A percentile compares a stretch with the other conserved stretches of the same genome.
phyloP scores from a whole-genome alignment of 495 filamentous ascomycete genomes.

The Platismatia glauca region DNA sequence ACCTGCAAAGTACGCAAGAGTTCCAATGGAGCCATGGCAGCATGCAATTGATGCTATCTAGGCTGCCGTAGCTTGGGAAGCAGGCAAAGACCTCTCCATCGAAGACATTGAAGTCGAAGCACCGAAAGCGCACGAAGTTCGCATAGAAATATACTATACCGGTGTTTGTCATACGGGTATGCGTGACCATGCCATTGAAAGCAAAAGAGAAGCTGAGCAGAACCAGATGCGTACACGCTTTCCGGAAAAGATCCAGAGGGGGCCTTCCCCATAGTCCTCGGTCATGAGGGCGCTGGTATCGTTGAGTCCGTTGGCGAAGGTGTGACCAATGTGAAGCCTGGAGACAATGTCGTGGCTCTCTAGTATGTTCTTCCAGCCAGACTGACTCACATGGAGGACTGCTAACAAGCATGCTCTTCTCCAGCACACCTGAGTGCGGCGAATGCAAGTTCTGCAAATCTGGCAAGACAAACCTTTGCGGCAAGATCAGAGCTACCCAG shows the following conservation, averaged over 20 bases:
- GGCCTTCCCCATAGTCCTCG: constrained; percentile 91
- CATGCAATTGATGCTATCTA: constrained; percentile 27
- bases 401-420: constrained; percentile 11
- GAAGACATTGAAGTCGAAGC: constrained; percentile 90
- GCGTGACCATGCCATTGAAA: constrained; percentile 12
- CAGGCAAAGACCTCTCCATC: constrained; percentile 75
- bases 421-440: constrained; percentile 85
- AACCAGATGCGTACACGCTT: constrained; percentile 87
- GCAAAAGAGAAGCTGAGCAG: constrained; percentile 10
- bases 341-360: constrained; percentile 88
- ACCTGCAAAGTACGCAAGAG: constrained; percentile 55
- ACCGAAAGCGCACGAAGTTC: constrained; percentile 90
- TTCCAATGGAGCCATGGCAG: constrained; percentile 8
- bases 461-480: constrained; percentile 98
- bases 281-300: constrained; percentile 93
- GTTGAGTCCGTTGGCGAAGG: constrained; percentile 96
- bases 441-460: constrained; percentile 99
- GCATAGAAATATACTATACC: constrained; percentile 92
- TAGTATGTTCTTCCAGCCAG: constrained; percentile 54
- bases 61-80: constrained; percentile 95
- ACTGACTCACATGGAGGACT: constrained; percentile 6
- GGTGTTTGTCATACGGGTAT: constrained; percentile 96
- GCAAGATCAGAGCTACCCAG: constrained; percentile 96
- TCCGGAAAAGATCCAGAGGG: constrained; percentile 98
- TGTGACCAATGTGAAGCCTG: constrained; percentile 86